Base-by-base conservation (phyloP, 768 basidiomycete genomes). In the Leucocoprinus sp. region DNA sequence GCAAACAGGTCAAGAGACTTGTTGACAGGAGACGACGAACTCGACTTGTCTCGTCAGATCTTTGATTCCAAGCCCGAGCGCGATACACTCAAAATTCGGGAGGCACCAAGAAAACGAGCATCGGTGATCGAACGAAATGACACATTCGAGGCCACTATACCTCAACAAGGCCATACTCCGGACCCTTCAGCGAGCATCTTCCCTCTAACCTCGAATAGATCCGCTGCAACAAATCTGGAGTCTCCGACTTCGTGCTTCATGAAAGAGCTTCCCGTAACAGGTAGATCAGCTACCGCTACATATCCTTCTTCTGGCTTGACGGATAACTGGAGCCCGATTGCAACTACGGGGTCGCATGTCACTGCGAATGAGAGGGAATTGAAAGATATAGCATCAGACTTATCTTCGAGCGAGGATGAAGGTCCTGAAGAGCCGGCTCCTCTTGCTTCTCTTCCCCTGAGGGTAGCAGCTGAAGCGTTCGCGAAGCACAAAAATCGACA, bases 41-140 rank as follows among this genome's bases (percentile, higher is more conserved):
- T 69, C 14, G 46, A 48, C 5, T 26, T 42, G 9, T 23, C 46
- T 21, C 46, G 39, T 14, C 31, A 35, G n/a, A n/a, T 36, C 44
- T 28, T 50, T 49, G 26, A 57, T 36, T 37, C 31, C 54, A 48
- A 45, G 54, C 14, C 47, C 55, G 33, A 63, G 67, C 37, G 60
- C 67, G 17, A 42, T 74, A 80, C 2, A 64, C 82, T 23, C 61
- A 48, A 48, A 35, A 48, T 86, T 41, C 78, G 84, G 44, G 75
- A 81, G 15, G 83, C 82, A 14, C 82, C 82, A 17, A 77, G 78
- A 57, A 87, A 86, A 62, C 76, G 82, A 9, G 75, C 82, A 27
- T 85, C 84, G 2, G 70, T 75, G 42, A 74, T 84, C 26, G 73
- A 83, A 54, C 71, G 68, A 49, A 61, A 60, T 57, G 52, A 62